phyloP scores from a whole-genome alignment of 495 filamentous ascomycete species.

The Chaetomium tenue region DNA sequence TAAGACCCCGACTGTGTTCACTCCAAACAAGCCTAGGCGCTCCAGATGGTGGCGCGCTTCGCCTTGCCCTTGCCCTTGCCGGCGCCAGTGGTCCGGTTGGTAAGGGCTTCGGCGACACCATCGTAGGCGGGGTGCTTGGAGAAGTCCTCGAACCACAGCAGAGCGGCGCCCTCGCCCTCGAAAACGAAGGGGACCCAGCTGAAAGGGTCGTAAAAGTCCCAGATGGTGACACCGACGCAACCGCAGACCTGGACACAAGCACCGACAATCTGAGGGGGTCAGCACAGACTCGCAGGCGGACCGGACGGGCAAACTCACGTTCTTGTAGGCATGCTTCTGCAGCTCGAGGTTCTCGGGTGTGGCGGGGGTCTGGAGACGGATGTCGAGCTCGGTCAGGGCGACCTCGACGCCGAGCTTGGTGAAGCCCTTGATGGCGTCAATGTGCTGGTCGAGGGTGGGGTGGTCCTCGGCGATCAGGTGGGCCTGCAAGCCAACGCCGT shows the following conservation, averaged over 20 bases:
- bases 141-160: conserved; percentile 53
- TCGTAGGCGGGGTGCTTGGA: conserved; percentile 58
- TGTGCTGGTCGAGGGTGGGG: conserved; percentile 48
- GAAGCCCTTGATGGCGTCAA: conserved; percentile 50
- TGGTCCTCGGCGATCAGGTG: conserved; percentile 59
- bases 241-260: conserved; percentile 57
- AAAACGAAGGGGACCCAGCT: conserved; percentile 61
- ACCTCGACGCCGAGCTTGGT: conserved; percentile 56
- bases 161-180: conserved; percentile 51
- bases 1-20: neutral
- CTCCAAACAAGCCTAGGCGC: neutral
- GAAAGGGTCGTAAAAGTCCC: conserved; percentile 59
- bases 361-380: conserved; percentile 50
- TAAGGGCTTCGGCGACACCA: conserved; percentile 35
- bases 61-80: conserved; percentile 2
- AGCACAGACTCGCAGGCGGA: neutral
- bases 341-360: conserved; percentile 47
- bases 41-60: conserved; percentile 2
- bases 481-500: conserved; percentile 63
- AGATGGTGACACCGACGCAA: conserved; percentile 69
- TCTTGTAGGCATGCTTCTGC: conserved; percentile 59
- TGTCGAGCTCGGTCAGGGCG: conserved; percentile 62
- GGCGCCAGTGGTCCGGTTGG: conserved; percentile 28
- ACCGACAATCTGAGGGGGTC: conserved; percentile 37
- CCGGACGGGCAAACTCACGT: conserved; percentile 21